phyloP scores from a whole-genome alignment of 306 rosid species.

The Lathyrus tuberosus region DNA sequence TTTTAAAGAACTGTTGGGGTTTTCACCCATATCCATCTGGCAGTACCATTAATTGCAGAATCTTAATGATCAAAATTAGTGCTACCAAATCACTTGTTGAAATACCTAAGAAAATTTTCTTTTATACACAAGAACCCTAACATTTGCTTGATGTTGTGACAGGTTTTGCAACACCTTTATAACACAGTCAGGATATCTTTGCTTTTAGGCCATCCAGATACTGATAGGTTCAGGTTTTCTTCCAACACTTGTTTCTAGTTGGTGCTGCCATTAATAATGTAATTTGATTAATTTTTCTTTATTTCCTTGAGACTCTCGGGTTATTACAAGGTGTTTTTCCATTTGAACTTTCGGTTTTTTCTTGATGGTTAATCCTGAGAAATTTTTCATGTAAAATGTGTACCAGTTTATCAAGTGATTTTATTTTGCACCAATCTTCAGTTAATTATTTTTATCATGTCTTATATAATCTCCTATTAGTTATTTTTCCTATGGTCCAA shows the following conservation, averaged over 20 bases:
- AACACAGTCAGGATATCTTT: slow-evolving; percentile 43
- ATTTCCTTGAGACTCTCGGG: slow-evolving; percentile 22
- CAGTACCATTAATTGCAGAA: slow-evolving; percentile 1
- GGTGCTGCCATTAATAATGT: slow-evolving; percentile 42
- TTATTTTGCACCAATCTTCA: slow-evolving; percentile 15
- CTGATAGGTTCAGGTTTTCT: slow-evolving; percentile 46
- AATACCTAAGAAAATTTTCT: not conserved
- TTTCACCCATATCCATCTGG: not conserved
- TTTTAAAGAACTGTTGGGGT: not conserved
- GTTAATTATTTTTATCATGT: not conserved
- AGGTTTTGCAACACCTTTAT: slow-evolving; percentile 93
- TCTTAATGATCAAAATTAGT: slow-evolving; percentile 18
- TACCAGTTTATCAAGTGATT: slow-evolving; percentile 16
- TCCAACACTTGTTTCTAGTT: slow-evolving; percentile 42
- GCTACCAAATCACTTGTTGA: not conserved
- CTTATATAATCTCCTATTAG: not conserved
- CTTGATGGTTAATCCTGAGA: slow-evolving; percentile 28
- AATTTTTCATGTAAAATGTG: slow-evolving; percentile 34
- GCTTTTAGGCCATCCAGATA: slow-evolving; percentile 41
- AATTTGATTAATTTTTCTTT: slow-evolving; percentile 36
- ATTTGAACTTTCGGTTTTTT: slow-evolving; percentile 1
- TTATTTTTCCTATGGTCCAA: not conserved
- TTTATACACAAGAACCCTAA: slow-evolving; percentile 30
- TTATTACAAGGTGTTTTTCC: slow-evolving; percentile 26
- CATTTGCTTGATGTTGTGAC: slow-evolving; percentile 41